Percentiles rank a stretch among this genome's conserved stretches.
Evolutionary conservation across 2,329 filamentous ascomycete species (phyloP).

Genomic region (Pyricularia pennisetigena): DNA sequence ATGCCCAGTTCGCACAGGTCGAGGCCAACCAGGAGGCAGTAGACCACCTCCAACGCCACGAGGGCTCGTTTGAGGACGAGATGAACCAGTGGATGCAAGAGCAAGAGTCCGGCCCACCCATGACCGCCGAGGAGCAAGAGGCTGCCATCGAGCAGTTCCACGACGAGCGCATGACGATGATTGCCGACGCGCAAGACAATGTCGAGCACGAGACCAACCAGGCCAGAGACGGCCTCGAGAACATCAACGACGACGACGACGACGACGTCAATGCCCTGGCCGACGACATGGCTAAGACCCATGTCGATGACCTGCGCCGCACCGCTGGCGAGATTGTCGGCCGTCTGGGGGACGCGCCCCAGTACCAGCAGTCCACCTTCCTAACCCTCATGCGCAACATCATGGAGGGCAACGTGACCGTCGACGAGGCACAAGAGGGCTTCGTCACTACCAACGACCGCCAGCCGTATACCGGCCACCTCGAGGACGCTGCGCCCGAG

Average conservation of each 20-base stretch:
- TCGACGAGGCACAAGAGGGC: conserved; percentile 43
- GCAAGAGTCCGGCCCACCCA: conserved; percentile 16
- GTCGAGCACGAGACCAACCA: conserved; percentile 16
- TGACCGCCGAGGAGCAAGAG: not conserved
- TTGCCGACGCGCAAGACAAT: conserved; percentile 13
- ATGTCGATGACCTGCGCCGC: conserved; percentile 43
- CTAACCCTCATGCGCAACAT: conserved; percentile 67
- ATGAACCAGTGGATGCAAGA: conserved; percentile 22
- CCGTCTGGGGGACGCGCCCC: conserved; percentile 59
- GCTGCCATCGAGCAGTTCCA: not conserved
- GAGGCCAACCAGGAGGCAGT: conserved; percentile 6
- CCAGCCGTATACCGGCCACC: conserved; percentile 7
- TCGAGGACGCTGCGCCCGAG: conserved; percentile 1
- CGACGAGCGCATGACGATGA: not conserved
- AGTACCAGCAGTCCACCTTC: conserved; percentile 73
- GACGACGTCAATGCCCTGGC: conserved; percentile 8
- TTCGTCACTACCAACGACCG: conserved; percentile 20
- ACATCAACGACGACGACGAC: too few species aligned
- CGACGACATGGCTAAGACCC: conserved; percentile 12
- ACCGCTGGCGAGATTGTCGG: conserved; percentile 64
- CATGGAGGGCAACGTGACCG: conserved; percentile 59
- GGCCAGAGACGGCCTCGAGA: conserved; percentile 23
- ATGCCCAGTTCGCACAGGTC: conserved; percentile 10
- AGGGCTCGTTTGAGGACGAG: conserved; percentile 14
- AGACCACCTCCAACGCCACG: not conserved